Evolutionary conservation across 345 rosid genomes (phyloP).

Genomic region (Ceriops zippeliana): DNA sequence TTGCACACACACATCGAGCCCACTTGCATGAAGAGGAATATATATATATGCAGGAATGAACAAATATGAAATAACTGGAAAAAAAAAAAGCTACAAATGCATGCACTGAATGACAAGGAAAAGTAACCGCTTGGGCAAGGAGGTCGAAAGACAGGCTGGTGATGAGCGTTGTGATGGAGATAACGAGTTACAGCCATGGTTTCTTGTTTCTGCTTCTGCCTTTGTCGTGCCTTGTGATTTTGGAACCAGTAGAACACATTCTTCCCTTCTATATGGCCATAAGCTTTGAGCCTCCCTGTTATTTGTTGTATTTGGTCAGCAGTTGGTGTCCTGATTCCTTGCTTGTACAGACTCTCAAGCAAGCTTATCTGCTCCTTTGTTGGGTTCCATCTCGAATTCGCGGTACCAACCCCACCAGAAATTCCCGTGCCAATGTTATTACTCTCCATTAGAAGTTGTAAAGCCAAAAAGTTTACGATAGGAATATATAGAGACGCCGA

Average conservation of each 20-base stretch:
- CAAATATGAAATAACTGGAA: not conserved
- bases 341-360: conserved; percentile 63
- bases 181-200: conserved; percentile 53
- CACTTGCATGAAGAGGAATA: conserved; percentile 35
- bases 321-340: conserved; percentile 82
- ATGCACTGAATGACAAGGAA: not conserved
- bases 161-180: conserved; percentile 39
- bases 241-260: conserved; percentile 99
- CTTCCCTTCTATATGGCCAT: conserved; percentile 95
- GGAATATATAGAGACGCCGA: not conserved
- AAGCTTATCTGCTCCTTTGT: conserved; percentile 78
- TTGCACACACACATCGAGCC: conserved; percentile 22
- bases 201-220: conserved; percentile 86
- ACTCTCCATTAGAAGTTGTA: conserved; percentile 18
- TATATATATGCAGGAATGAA: not conserved
- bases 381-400: conserved; percentile 81
- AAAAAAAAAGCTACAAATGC: not conserved
- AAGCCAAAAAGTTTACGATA: not conserved
- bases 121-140: conserved; percentile 49
- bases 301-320: conserved; percentile 94
- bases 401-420: conserved; percentile 22
- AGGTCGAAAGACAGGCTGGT: conserved; percentile 35
- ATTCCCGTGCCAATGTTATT: conserved; percentile 16
- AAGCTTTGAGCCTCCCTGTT: conserved; percentile 57
- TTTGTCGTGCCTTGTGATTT: conserved; percentile 91